phyloP scores from a whole-genome alignment of 306 rosid species.

The Arachis stenosperma region DNA sequence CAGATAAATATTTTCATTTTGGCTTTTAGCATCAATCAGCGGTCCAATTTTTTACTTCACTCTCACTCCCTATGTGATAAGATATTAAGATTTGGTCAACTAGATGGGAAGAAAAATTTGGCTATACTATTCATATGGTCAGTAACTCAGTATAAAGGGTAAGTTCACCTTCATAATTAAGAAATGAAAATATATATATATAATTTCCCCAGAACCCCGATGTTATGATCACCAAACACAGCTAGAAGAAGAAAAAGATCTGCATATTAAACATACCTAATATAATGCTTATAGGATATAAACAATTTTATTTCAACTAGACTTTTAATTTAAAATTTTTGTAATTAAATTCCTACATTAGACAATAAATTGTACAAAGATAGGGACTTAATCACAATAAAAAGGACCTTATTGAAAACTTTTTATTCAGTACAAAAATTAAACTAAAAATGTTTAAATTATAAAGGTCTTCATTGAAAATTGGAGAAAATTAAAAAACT shows the following conservation, averaged over 20 bases:
- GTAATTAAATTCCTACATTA: no score
- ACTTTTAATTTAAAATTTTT: no score
- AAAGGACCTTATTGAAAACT: no score
- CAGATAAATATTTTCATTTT: constrained; percentile 20
- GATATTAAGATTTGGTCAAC: constrained; percentile 6
- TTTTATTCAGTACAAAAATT: no score
- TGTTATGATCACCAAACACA: not conserved
- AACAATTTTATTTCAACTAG: no score
- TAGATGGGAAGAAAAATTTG: not conserved
- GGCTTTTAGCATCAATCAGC: constrained; percentile 7
- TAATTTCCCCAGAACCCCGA: constrained; percentile 19
- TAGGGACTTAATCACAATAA: no score
- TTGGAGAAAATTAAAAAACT: no score
- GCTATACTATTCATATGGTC: constrained; percentile 6
- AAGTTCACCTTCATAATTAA: constrained; percentile 14
- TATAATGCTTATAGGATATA: no score
- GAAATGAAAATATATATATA: constrained; percentile 13
- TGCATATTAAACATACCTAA: not conserved
- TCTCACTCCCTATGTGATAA: not conserved
- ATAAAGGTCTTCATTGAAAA: no score
- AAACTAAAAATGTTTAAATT: no score
- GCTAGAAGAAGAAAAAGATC: not conserved
- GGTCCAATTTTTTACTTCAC: not conserved
- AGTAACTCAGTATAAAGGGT: not conserved
- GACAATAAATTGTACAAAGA: no score